Conservation (phyloP, 257 asterid genomes). For the Lavandula angustifolia region DNA sequence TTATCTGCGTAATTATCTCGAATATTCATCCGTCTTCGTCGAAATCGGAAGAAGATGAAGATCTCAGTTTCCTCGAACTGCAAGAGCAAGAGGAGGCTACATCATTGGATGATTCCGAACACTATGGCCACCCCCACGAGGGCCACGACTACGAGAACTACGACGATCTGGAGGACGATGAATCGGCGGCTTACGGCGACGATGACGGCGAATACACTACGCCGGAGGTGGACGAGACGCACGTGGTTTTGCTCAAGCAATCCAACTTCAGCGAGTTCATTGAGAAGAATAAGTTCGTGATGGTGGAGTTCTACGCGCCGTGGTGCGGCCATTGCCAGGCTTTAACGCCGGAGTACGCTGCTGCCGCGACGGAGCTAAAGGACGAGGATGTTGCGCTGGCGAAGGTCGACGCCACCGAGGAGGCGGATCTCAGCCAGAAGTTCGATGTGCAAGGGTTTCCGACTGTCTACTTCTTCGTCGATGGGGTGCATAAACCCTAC, state of each 20-base stretch:
- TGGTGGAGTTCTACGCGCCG: conserved; percentile 94
- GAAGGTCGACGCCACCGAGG: conserved; percentile 79
- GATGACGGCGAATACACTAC: conserved; percentile 46
- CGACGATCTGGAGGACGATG: conserved; percentile 55
- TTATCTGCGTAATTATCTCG: conserved; percentile 45
- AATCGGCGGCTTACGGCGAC: conserved; percentile 37
- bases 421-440: conserved; percentile 69
- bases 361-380: conserved; percentile 80
- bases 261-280: conserved; percentile 69
- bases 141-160: conserved; percentile 62
- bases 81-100: conserved; percentile 41
- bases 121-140: conserved; percentile 42
- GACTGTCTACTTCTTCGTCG: conserved; percentile 68
- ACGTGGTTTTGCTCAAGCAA: conserved; percentile 65
- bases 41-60: conserved; percentile 61
- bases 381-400: conserved; percentile 69
- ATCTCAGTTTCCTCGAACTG: conserved; percentile 74
- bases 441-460: conserved; percentile 85
- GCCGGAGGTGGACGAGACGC: conserved; percentile 66
- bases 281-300: conserved; percentile 60
- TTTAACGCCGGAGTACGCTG: conserved; percentile 84
- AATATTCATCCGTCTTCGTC: conserved; percentile 32
- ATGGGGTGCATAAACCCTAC: conserved; percentile 74
- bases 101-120: conserved; percentile 33
- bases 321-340: conserved; percentile 93